Percentiles rank a stretch among this genome's conserved stretches.
Evolutionary conservation across 2,329 filamentous ascomycete genomes (phyloP).

Genomic region (Penicillium sp.): DNA sequence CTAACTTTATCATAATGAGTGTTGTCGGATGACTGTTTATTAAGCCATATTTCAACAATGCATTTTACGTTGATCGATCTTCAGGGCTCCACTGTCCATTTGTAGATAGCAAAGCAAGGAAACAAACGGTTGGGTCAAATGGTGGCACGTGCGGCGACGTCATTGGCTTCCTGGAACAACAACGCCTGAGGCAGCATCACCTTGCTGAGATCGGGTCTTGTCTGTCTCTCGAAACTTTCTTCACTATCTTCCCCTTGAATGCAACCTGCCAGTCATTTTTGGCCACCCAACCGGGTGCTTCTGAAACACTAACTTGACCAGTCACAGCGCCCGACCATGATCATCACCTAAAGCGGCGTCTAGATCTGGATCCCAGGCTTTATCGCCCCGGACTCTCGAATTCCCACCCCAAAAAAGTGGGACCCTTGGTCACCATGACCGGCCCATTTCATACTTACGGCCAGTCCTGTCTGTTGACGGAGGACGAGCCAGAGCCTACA

Average conservation of each 20-base stretch:
- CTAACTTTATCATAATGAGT: neutral
- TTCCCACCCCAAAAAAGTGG: conserved; percentile 14
- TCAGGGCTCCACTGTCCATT: neutral
- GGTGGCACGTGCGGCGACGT: conserved; percentile 38
- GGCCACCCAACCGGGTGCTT: conserved; percentile 5
- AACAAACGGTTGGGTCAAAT: neutral
- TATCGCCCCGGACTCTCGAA: conserved; percentile 2
- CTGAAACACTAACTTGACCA: conserved; percentile 3
- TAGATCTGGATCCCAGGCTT: conserved; percentile 3
- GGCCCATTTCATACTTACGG: conserved; percentile 60
- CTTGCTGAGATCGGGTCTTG: neutral
- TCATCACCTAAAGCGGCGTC: conserved; percentile 3
- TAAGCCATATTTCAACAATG: neutral
- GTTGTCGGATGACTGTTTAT: neutral
- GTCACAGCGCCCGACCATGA: conserved; percentile 3
- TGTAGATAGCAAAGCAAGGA: neutral
- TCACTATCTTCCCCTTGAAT: neutral
- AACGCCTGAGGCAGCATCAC: neutral
- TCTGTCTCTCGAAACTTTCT: neutral
- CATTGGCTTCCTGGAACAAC: conserved; percentile 18
- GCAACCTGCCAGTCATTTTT: neutral
- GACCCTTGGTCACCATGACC: conserved; percentile 33
- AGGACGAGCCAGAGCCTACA: conserved; percentile 34
- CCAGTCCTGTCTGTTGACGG: conserved; percentile 55
- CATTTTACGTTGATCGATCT: neutral